Percentiles rank a stretch among this genome's conserved stretches.
These are phyloP conservation scores for Boletus coccyginus DNA, from an alignment of 768 basidiomycete species.

Conservation along the genomic window DNA sequence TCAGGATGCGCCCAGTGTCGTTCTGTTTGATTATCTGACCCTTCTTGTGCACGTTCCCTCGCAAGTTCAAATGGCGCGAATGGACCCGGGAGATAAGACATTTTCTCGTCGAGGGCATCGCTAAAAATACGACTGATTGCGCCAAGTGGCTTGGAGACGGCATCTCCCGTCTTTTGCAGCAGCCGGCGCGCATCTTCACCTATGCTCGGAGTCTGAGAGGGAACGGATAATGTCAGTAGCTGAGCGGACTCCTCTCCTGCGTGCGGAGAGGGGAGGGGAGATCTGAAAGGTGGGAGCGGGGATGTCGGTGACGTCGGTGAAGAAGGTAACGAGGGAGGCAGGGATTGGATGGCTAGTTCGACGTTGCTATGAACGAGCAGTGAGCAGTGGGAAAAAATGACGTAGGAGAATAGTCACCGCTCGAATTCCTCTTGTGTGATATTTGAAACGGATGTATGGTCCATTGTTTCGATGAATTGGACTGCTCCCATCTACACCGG, in stretches of 20 bases:
- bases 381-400: conserved; percentile 4
- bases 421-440: conserved; percentile 95
- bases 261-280: conserved; percentile 43
- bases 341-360: conserved; percentile 54
- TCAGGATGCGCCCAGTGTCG: conserved; percentile 43
- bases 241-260: conserved; percentile 89
- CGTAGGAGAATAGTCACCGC: conserved; percentile 39
- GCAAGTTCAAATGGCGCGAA: conserved; percentile 68
- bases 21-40: conserved; percentile 32
- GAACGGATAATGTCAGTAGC: conserved; percentile 63
- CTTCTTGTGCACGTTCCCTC: conserved; percentile 45
- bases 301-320: conserved; percentile 32
- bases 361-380: conserved; percentile 43
- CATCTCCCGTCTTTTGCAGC: conserved; percentile 88
- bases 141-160: conserved; percentile 85
- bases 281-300: conserved; percentile 40
- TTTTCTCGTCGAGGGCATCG: conserved; percentile 73
- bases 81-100: conserved; percentile 64
- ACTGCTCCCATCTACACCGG: conserved; percentile 83
- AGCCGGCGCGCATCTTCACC: conserved; percentile 77
- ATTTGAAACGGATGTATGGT: conserved; percentile 89
- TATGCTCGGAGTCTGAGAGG: conserved; percentile 30
- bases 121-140: conserved; percentile 87
- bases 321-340: conserved; percentile 33
- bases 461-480: conserved; percentile 98